phyloP scores from a whole-genome alignment of 2,329 filamentous ascomycete genomes.

The Cercospora nicotianae region DNA sequence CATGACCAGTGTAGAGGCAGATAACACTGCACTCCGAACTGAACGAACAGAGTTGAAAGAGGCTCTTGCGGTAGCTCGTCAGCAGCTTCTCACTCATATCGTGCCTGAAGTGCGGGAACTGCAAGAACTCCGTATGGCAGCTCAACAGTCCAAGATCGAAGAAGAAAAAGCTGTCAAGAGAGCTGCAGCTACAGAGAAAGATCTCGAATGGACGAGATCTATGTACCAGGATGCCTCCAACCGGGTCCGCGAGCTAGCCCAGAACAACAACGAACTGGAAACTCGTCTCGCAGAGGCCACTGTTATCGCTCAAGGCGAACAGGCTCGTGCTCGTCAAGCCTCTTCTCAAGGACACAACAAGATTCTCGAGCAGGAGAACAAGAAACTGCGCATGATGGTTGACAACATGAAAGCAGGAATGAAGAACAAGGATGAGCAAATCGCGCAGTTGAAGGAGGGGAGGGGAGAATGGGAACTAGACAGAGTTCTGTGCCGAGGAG shows the following conservation, averaged over 20 bases:
- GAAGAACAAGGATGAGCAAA: conserved; percentile 39
- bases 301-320: conserved; percentile 34
- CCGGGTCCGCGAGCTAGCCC: conserved; percentile 47
- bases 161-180: conserved; percentile 35
- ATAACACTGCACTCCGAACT: conserved; percentile 27
- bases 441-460: conserved; percentile 36
- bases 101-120: conserved; percentile 39
- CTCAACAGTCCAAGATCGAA: conserved; percentile 29
- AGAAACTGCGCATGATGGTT: conserved; percentile 31
- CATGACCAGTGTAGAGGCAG: conserved; percentile 24
- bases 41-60: conserved; percentile 33
- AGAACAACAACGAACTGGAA: conserved; percentile 52
- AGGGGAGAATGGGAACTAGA: conserved; percentile 40
- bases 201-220: conserved; percentile 58
- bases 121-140: conserved; percentile 29
- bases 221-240: conserved; percentile 61
- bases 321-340: conserved; percentile 30
- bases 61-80: conserved; percentile 35
- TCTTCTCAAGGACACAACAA: conserved; percentile 29
- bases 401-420: conserved; percentile 34
- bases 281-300: conserved; percentile 34
- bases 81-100: conserved; percentile 31
- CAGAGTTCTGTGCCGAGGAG: conserved; percentile 40
- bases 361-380: conserved; percentile 31
- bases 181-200: conserved; percentile 43